Conservation (phyloP, 2,329 filamentous ascomycete genomes). For the Juglanconis oblonga region DNA sequence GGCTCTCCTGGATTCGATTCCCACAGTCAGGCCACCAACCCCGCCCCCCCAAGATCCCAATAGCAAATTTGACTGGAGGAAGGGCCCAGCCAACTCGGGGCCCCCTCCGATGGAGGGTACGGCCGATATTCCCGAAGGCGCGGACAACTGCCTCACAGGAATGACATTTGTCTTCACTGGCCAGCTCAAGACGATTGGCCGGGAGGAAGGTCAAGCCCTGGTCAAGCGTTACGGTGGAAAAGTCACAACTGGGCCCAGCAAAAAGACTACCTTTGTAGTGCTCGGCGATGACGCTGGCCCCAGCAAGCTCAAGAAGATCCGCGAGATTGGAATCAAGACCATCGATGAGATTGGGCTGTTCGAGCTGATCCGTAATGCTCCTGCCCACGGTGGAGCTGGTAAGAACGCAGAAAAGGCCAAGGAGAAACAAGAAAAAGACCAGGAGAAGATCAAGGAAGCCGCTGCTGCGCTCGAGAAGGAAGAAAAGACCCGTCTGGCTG, state of each 20-base stretch:
- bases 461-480: conserved; percentile 83
- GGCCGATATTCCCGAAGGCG: conserved; percentile 75
- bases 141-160: conserved; percentile 85
- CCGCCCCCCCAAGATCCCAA: conserved; percentile 71
- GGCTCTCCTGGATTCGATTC: conserved; percentile 84
- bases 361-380: conserved; percentile 74
- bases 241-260: conserved; percentile 78
- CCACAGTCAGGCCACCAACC: conserved; percentile 76
- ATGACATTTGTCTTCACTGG: conserved; percentile 96
- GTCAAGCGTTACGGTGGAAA: conserved; percentile 96
- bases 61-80: conserved; percentile 78
- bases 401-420: conserved; percentile 83
- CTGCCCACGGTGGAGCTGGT: conserved; percentile 81
- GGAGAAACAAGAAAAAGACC: conserved; percentile 81
- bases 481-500: conserved; percentile 59
- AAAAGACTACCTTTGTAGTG: conserved; percentile 91
- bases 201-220: conserved; percentile 80
- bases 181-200: conserved; percentile 72
- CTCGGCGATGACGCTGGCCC: conserved; percentile 89
- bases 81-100: conserved; percentile 60
- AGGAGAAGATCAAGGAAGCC: conserved; percentile 75
- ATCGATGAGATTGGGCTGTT: conserved; percentile 94
- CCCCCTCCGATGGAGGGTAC: conserved; percentile 61
- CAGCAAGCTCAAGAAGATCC: conserved; percentile 86
- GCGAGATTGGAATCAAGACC: conserved; percentile 75